Base-by-base conservation (phyloP, 345 rosid species). In the Euphorbia pulcherrima region DNA sequence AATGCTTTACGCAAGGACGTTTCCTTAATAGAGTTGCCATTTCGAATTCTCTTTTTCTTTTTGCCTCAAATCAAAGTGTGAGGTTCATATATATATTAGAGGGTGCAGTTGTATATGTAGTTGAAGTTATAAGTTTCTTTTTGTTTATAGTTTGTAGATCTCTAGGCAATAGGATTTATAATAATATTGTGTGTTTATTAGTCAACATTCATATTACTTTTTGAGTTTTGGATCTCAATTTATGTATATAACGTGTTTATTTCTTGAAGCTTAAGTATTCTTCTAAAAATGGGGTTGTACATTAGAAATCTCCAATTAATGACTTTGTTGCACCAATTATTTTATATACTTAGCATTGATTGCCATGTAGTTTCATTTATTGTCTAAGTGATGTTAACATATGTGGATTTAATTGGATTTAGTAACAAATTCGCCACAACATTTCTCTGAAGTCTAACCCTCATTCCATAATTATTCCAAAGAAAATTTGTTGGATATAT, bases 1-100 rank as follows among this genome's bases (percentile, higher is more conserved):
- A 64, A 53, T 60, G 72, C 53, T 60, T 53, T 23, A 65, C 20
- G 46, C 68, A 65, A 12, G 68, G 68, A 50, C 68, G 68, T 17
- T 10, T 58, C 18, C 16, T 40, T 18, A 28, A 48, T n/a, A 20
- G n/a, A 48, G 44, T 20, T 65, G 58, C 58, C 56, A 35, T 52
- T 28, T 28, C 44, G 41, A 35, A 33, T 28, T 26, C 54, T 28
- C 6, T 65, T 28, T 50, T 27, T 30, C 57, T 20, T 28, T 50
- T 27, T 30, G 44, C 13, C 9, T 21, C 30, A 10, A 48, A 33
- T n/a, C 12, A 16, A 24, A 8, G 0, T 16, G 37, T 8, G 18
- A 5, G 21, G 33, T 41, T 46, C 6, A 18, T 6, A 58, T 29
- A 29, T 58, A 18, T 54, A 33, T 33, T 33, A 33, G 3, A 33